Base-by-base conservation (phyloP, 176 grass and related monocot genomes). In the Poa pratensis region DNA sequence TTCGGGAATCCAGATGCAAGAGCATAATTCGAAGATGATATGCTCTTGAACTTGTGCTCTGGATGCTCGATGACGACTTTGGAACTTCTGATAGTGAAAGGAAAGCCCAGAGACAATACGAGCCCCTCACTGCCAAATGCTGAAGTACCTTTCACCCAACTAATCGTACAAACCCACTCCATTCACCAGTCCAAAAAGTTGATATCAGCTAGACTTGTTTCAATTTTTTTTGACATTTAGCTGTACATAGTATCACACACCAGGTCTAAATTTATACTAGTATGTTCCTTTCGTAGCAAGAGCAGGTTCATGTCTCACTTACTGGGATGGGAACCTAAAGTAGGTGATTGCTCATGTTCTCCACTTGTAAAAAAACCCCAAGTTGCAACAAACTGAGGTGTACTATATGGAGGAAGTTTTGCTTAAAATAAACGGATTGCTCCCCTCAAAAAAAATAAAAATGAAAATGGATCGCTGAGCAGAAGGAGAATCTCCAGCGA, bases 71-170 rank as follows among this genome's bases (percentile, higher is more conserved):
- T 75, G 19, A 34, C 20, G 26, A 79, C 57, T n/a, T 58, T 63
- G 54, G 14, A 77, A 84, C n/a, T 66, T 52, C 26, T 77, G 79
- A 62, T 20, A 63, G 72, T 7, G 10, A 78, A 78, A 30, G 55
- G 27, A 80, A 54, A 77, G 2, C 15, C 45, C 11, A 30, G 73
- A 55, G 63, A 53, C 63, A 60, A 19, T 50, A 57, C 26, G 9
- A 7, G 49, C 60, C 26, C 24, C 39, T 58, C 51, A 39, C 35
- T 83, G 72, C 70, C 54, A 78, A 52, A 57, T 39, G 37, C n/a
- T 89, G n/a, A 81, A 55, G 70, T 70, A 76, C 66, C 45, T 88
- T 79, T 72, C 74, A 73, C 42, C 22, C 59, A 73, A 79, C 20
- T 63, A 78, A 15, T n/a, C 9, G 26, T 28, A 62, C 79, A 86